A percentile compares a stretch with the other conserved stretches of the same genome.
These are phyloP conservation scores for Monosporozyma servazzii DNA, from an alignment of 805 yeast genomes.

Conservation along the genomic window DNA sequence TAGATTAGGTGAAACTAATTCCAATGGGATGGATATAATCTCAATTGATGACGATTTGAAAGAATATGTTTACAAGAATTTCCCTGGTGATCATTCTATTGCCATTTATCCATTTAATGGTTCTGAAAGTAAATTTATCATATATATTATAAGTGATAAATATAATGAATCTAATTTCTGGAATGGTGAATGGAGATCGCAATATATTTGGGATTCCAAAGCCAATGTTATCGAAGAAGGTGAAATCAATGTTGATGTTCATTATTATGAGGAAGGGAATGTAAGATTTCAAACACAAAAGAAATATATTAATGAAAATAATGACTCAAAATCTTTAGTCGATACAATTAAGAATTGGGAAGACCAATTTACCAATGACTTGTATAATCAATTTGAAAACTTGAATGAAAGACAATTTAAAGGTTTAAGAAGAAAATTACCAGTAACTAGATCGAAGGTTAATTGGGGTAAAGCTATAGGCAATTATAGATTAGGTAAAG, in stretches of 20 bases:
- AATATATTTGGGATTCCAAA: constrained; percentile 38
- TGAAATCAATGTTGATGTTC: constrained; percentile 58
- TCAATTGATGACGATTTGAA: constrained; percentile 11
- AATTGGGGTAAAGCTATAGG: constrained; percentile 95
- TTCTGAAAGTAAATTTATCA: constrained; percentile 20
- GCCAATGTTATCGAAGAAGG: constrained; percentile 38
- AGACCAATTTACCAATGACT: constrained; percentile 44
- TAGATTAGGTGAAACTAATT: constrained; percentile 34
- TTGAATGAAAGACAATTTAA: constrained; percentile 79
- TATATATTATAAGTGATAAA: constrained; percentile 63
- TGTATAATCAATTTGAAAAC: constrained; percentile 55
- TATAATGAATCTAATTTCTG: constrained; percentile 70
- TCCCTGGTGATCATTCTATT: constrained; percentile 44
- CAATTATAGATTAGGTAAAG: constrained; percentile 77
- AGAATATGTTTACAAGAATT: constrained; percentile 54
- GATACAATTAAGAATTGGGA: constrained; percentile 42
- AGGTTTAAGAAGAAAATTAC: constrained; percentile 78
- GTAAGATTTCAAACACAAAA: constrained; percentile 58
- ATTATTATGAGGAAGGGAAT: constrained; percentile 93
- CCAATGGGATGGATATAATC: not conserved
- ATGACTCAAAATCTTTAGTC: constrained; percentile 31
- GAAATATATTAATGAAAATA: constrained; percentile 16
- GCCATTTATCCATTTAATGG: constrained; percentile 35
- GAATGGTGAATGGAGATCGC: constrained; percentile 82
- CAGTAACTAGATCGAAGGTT: constrained; percentile 82